A percentile compares a stretch with the other conserved stretches of the same genome.
phyloP scores from a whole-genome alignment of 2,329 filamentous ascomycete species.

The Aspergillus hortae region DNA sequence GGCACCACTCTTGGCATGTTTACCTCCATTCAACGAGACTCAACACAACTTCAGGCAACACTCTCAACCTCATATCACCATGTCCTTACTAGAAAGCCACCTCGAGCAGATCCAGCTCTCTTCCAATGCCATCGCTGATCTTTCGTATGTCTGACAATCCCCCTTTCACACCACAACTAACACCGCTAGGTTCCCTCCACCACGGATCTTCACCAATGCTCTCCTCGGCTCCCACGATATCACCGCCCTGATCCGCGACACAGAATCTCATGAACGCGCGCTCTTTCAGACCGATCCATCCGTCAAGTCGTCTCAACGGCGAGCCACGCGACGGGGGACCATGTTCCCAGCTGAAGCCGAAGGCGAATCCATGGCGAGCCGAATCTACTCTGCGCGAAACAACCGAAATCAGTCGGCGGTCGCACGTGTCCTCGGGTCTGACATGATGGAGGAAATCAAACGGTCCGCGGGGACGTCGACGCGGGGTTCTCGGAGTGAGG shows the following conservation, averaged over 20 bases:
- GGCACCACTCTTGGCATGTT: not conserved
- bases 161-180: not conserved
- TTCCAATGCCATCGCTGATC: slow-evolving; percentile 70
- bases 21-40: not conserved
- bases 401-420: slow-evolving; percentile 74
- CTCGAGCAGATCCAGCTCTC: slow-evolving; percentile 74
- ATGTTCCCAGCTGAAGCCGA: slow-evolving; percentile 42
- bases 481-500: slow-evolving; percentile 58
- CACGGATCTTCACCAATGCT: slow-evolving; percentile 95
- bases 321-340: slow-evolving; percentile 46
- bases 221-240: slow-evolving; percentile 87
- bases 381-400: slow-evolving; percentile 52
- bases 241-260: slow-evolving; percentile 89
- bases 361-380: slow-evolving; percentile 43
- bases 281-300: slow-evolving; percentile 87
- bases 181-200: slow-evolving; percentile 68
- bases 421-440: slow-evolving; percentile 79
- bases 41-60: not conserved
- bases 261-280: slow-evolving; percentile 88
- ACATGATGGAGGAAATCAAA: slow-evolving; percentile 78
- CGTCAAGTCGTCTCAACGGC: slow-evolving; percentile 46
- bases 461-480: slow-evolving; percentile 55
- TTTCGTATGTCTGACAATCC: slow-evolving; percentile 56
- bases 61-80: slow-evolving; percentile 31
- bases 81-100: slow-evolving; percentile 68